These are phyloP conservation scores for Mycena venus DNA, from an alignment of 768 basidiomycete species.

Conservation along the genomic window DNA sequence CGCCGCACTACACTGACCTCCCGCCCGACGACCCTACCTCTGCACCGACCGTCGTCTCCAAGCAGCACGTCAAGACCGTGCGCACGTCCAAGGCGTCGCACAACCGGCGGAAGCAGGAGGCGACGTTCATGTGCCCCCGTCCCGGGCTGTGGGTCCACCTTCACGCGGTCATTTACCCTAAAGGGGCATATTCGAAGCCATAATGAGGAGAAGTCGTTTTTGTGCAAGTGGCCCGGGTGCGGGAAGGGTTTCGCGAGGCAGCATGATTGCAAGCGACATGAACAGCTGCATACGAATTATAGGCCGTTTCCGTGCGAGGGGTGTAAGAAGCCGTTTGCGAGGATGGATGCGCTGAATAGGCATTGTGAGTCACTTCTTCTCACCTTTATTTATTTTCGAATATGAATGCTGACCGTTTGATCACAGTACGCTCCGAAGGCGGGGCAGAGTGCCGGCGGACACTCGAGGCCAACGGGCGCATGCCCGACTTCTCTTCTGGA, in stretches of 20 bases:
- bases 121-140: conserved; percentile 88
- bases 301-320: conserved; percentile 94
- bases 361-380: conserved; percentile 75
- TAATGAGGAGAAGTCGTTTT: conserved; percentile 84
- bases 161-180: conserved; percentile 93
- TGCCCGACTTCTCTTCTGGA: conserved; percentile 22
- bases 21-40: too few species aligned
- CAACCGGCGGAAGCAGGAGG: conserved; percentile 87
- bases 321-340: conserved; percentile 92
- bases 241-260: conserved; percentile 94
- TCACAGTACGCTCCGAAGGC: conserved; percentile 82
- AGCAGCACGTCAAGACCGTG: conserved; percentile 91
- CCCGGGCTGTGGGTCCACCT: conserved; percentile 87
- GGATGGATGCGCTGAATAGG: conserved; percentile 95
- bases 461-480: conserved; percentile 45
- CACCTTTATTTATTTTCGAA: background rate
- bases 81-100: conserved; percentile 92
- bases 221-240: conserved; percentile 95
- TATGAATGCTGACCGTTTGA: background rate
- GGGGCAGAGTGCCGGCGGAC: conserved; percentile 78
- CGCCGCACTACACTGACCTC: too few species aligned
- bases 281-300: conserved; percentile 93
- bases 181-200: conserved; percentile 96
- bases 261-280: conserved; percentile 97
- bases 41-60: conserved; percentile 51